Evolutionary conservation across 768 basidiomycete genomes (phyloP).

Genomic region (Leccinum subtestaceum): DNA sequence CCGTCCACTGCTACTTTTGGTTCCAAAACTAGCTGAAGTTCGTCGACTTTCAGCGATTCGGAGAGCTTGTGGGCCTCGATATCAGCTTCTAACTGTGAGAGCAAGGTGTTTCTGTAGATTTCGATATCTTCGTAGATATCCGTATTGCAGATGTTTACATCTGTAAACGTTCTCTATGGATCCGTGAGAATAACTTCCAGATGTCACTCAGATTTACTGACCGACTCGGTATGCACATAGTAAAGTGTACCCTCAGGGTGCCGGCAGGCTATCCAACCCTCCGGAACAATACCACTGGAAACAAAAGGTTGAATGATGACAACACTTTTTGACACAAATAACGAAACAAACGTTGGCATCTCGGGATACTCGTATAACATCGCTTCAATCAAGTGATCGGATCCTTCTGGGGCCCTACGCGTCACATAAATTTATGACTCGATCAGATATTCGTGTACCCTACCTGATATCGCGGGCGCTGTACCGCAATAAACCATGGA

Average conservation of each 20-base stretch:
- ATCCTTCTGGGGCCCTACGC: background rate
- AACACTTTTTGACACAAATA: background rate
- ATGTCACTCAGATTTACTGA: constrained; percentile 21
- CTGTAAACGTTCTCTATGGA: constrained; percentile 52
- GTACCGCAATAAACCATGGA: constrained; percentile 1
- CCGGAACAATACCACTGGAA: constrained; percentile 14
- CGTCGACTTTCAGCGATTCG: constrained; percentile 23
- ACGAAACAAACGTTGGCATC: background rate
- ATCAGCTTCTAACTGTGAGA: constrained; percentile 18
- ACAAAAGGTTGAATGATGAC: background rate
- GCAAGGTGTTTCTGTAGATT: constrained; percentile 25
- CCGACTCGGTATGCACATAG: constrained; percentile 40
- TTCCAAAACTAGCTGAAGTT: constrained; percentile 48
- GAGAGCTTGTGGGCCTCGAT: constrained; percentile 12
- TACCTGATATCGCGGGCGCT: constrained; percentile 7
- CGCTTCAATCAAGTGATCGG: constrained; percentile 8
- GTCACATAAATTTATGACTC: background rate
- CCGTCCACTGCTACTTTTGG: constrained; percentile 22
- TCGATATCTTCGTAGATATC: constrained; percentile 34
- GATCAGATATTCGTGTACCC: background rate
- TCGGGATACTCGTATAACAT: constrained; percentile 18
- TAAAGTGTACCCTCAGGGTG: constrained; percentile 36
- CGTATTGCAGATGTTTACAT: constrained; percentile 48
- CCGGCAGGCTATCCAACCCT: constrained; percentile 44
- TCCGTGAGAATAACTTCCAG: background rate